phyloP scores from a whole-genome alignment of 495 filamentous ascomycete species.

The Bryoglossum gracile region DNA sequence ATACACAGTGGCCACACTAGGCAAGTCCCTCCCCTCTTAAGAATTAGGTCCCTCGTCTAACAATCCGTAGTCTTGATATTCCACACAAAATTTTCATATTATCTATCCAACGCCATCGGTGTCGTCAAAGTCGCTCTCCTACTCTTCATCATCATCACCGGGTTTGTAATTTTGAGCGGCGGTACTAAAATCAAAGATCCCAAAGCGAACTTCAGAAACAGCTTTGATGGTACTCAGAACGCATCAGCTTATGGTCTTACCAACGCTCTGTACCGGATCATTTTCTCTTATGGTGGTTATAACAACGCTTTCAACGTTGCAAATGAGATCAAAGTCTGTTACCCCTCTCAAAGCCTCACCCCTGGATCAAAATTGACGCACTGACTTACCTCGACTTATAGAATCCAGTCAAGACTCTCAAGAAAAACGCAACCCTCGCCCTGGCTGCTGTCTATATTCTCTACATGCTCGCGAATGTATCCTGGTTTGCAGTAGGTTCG shows the following conservation, averaged over 20 bases:
- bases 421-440: conserved; percentile 42
- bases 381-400: too few relatives aligned
- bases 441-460: conserved; percentile 44
- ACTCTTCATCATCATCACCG: conserved; percentile 51
- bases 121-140: conserved; percentile 50
- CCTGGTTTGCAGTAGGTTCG: conserved; percentile 53
- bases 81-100: conserved; percentile 47
- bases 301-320: conserved; percentile 57
- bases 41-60: too few relatives aligned
- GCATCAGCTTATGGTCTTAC: conserved; percentile 48
- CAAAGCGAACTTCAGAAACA: conserved; percentile 47
- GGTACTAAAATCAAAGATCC: conserved; percentile 49
- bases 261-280: conserved; percentile 53
- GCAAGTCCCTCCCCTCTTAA: too few relatives aligned
- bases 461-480: conserved; percentile 55
- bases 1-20: too few relatives aligned
- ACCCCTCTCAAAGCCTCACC: too few relatives aligned
- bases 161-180: conserved; percentile 54
- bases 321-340: conserved; percentile 62
- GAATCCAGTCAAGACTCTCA: conserved; percentile 52
- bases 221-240: conserved; percentile 44
- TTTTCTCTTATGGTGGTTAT: conserved; percentile 58
- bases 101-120: conserved; percentile 48
- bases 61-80: conserved; percentile 46
- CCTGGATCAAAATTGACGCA: too few relatives aligned